Conservation (phyloP, 257 asterid genomes). For the Scutellaria minor region DNA sequence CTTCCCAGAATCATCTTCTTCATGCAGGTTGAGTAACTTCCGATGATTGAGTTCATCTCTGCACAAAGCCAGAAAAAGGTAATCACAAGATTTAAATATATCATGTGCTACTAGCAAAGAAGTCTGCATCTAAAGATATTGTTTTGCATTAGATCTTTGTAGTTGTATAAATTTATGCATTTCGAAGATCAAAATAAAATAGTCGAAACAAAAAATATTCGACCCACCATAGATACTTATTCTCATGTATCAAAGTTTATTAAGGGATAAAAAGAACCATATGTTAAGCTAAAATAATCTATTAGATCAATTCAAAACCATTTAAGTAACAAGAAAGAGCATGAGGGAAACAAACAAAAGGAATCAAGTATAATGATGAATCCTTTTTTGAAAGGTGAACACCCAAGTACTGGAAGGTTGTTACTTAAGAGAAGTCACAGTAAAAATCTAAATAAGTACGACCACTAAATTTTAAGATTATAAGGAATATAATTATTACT, state of each 20-base stretch:
- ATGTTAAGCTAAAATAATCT: not conserved
- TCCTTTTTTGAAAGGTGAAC: not conserved
- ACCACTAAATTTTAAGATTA: not conserved
- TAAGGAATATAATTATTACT: not conserved
- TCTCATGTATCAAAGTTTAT: not conserved
- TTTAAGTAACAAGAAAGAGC: not conserved
- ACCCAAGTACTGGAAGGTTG: not conserved
- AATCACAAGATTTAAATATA: not conserved
- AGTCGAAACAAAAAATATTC: not conserved
- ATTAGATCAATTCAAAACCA: not conserved
- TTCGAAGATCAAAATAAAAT: no score
- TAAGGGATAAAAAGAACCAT: not conserved
- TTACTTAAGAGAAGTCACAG: not conserved
- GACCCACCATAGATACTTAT: not conserved
- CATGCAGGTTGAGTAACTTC: conserved; percentile 30
- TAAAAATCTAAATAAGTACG: conserved; percentile 1
- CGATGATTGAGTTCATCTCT: conserved; percentile 50
- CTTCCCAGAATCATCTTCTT: conserved; percentile 40
- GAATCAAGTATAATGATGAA: not conserved
- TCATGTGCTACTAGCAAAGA: not conserved
- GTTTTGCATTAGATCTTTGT: no score
- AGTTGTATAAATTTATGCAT: no score
- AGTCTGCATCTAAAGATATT: no score
- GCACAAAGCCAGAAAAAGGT: conserved; percentile 27
- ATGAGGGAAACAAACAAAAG: not conserved